These are phyloP conservation scores for Eutrema japonicum DNA, from an alignment of 345 rosid genomes.

Conservation along the genomic window DNA sequence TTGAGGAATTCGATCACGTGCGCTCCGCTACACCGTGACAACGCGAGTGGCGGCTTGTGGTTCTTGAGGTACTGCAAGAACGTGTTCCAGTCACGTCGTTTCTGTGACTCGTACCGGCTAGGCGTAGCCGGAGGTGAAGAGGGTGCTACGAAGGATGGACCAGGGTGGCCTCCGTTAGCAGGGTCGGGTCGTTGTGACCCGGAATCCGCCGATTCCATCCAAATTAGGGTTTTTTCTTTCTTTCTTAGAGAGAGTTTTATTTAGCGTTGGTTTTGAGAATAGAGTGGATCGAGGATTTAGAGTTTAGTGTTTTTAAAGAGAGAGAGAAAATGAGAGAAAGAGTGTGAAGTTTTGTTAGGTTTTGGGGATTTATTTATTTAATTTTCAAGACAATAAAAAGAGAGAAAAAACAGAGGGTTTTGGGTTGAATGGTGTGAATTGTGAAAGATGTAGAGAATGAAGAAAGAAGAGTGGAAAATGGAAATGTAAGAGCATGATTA, in stretches of 20 bases:
- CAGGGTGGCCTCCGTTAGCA: conserved; percentile 35
- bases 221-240: conserved; percentile 38
- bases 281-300: conserved; percentile 15
- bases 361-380: conserved; percentile 39
- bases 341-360: conserved; percentile 40
- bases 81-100: conserved; percentile 75
- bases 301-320: conserved; percentile 21
- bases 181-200: conserved; percentile 38
- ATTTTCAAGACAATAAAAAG: conserved; percentile 7
- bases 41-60: conserved; percentile 69
- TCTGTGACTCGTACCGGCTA: conserved; percentile 75
- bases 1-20: conserved; percentile 74
- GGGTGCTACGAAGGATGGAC: conserved; percentile 25
- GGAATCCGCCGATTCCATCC: conserved; percentile 48
- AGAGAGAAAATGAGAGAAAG: conserved; percentile 23
- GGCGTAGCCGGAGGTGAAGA: conserved; percentile 42
- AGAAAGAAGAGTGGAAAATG: conserved; percentile 35
- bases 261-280: conserved; percentile 16
- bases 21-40: conserved; percentile 69
- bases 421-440: conserved; percentile 34
- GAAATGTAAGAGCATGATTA: no score
- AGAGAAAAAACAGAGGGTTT: conserved; percentile 12
- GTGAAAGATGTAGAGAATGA: conserved; percentile 34
- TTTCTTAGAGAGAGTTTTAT: conserved; percentile 19
- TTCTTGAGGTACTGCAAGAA: conserved; percentile 68